phyloP scores from a whole-genome alignment of 805 yeast genomes.

The Wickerhamiella qilinensis region DNA sequence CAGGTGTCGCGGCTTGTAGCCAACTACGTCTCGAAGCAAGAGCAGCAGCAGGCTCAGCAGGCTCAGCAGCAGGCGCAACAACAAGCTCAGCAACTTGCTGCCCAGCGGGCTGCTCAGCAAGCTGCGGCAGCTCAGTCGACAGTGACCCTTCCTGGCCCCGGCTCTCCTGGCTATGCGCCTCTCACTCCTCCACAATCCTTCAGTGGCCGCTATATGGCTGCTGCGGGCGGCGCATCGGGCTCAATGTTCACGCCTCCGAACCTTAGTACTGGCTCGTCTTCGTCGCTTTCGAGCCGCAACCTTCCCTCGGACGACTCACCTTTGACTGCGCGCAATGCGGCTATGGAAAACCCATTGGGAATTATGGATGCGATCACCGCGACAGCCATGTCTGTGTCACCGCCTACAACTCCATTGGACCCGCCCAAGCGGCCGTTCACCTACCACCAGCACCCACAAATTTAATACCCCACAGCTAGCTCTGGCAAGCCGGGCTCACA shows the following conservation, averaged over 20 bases:
- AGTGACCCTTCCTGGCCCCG: neutral
- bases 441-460: neutral
- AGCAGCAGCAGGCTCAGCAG: constrained; percentile 17
- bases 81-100: too few relatives aligned
- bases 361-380: constrained; percentile 1
- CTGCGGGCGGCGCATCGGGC: neutral
- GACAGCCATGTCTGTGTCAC: constrained; percentile 2
- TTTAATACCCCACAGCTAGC: too few relatives aligned
- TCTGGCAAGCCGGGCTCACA: too few relatives aligned
- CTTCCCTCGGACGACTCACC: constrained; percentile 6
- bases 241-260: constrained; percentile 5
- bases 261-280: constrained; percentile 4
- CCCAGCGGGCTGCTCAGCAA: neutral
- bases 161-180: constrained; percentile 4
- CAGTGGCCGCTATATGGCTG: constrained; percentile 3
- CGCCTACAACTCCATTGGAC: constrained; percentile 6
- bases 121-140: neutral
- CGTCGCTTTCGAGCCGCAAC: constrained; percentile 3
- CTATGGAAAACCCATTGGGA: constrained; percentile 2
- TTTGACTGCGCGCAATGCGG: constrained; percentile 1
- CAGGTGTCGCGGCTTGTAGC: constrained; percentile 22
- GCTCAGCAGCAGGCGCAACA: constrained; percentile 4
- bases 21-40: constrained; percentile 19
- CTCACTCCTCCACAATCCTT: constrained; percentile 5
- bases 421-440: constrained; percentile 10